Evolutionary conservation across 371 early-diverging fungal genomes (phyloP), one percentile per base, ranked within the genome.

Genomic region (Nosema muscidifuracis): DNA sequence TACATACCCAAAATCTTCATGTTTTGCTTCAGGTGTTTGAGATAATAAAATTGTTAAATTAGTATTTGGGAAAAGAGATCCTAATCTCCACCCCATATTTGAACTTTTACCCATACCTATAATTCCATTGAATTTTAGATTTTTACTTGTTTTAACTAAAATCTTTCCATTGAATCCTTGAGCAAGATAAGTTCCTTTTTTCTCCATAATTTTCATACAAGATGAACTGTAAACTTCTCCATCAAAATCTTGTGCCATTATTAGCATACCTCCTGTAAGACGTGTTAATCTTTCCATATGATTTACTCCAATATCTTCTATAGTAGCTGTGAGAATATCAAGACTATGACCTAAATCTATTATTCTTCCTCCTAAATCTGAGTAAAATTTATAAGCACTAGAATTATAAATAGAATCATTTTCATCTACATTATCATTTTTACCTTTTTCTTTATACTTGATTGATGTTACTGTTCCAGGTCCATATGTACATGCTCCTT

Each of bases 121-220:
- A n/a, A 76, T 38, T 13, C 77, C 74, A 40, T 80, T 82, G 31
- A 69, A 70, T 26, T 24, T 30, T 18, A 81, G 57, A 44, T 77
- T 79, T 34, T 58, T 50, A n/a, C 74, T 72, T 13, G 80, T 71
- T 38, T 78, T 76, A 10, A 98, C 92, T 79, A 94, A 94, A 40
- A 97, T 82, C 6, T 91, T 91, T n/a, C 92, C 96, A 82, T 97
- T 97, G 85, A 97, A 97, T 13, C 92, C 97, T 90, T 92, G 89
- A 76, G 87, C 86, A 78, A 96, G 83, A 12, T 91, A 92, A 62
- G 90, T 88, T 13, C 85, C 86, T 75, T 93, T 93, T 83, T 90
- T 92, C 65, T 85, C 87, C 84, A 93, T 91, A 44, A 95, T 79
- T 33, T 79, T 77, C 3, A 58, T 66, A 22, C 80, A 73, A 0